Percentiles rank a stretch among this genome's conserved stretches.
phyloP scores from a whole-genome alignment of 2,329 filamentous ascomycete species.

The Botrytis elliptica region DNA sequence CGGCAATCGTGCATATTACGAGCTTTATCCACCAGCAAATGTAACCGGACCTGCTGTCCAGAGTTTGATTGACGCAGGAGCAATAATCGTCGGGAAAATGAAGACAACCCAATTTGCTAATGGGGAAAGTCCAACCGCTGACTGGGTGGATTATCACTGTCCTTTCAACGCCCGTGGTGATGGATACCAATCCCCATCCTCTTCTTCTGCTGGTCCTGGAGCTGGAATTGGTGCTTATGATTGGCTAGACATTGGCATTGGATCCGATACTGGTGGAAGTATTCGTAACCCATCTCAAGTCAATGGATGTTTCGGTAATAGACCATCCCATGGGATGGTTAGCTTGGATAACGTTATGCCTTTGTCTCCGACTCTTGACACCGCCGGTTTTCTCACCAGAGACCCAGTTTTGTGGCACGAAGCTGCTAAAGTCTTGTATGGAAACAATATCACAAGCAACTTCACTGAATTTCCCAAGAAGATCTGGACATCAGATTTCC shows the following conservation, averaged over 20 bases:
- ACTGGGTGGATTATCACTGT: slow-evolving; percentile 47
- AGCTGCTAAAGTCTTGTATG: slow-evolving; percentile 47
- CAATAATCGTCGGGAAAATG: slow-evolving; percentile 54
- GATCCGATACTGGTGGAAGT: slow-evolving; percentile 49
- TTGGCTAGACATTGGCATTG: slow-evolving; percentile 51
- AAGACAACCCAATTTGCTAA: slow-evolving; percentile 50
- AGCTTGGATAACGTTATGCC: slow-evolving; percentile 50
- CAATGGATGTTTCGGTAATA: slow-evolving; percentile 51
- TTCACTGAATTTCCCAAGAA: slow-evolving; percentile 43
- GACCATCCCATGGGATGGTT: slow-evolving; percentile 47
- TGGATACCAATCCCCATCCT: slow-evolving; percentile 47
- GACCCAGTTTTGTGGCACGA: slow-evolving; percentile 45
- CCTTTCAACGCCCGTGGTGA: slow-evolving; percentile 48
- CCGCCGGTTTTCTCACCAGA: slow-evolving; percentile 47
- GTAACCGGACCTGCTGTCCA: slow-evolving; percentile 52
- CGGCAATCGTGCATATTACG: slow-evolving; percentile 58
- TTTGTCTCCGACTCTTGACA: slow-evolving; percentile 48
- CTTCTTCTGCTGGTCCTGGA: slow-evolving; percentile 48
- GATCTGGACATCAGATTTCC: slow-evolving; percentile 46
- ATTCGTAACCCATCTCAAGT: slow-evolving; percentile 49
- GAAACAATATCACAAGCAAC: slow-evolving; percentile 46
- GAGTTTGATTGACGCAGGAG: slow-evolving; percentile 58
- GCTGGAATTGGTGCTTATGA: slow-evolving; percentile 46
- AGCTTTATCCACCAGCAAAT: slow-evolving; percentile 49
- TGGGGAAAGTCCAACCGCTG: slow-evolving; percentile 46